phyloP scores from a whole-genome alignment of 768 basidiomycete species.

The Kwoniella sp. region DNA sequence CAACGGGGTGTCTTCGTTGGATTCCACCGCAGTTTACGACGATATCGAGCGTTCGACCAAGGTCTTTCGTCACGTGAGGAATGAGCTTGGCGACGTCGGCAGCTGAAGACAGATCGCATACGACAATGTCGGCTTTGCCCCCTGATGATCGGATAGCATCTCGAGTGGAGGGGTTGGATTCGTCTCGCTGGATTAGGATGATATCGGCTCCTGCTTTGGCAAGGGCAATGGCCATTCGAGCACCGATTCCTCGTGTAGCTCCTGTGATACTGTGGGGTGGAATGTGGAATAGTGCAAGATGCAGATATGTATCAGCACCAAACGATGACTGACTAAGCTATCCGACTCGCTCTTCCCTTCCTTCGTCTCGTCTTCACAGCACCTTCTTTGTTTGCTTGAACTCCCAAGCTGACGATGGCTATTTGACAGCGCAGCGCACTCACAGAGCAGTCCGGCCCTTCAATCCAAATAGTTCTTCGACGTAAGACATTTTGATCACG shows the following conservation, averaged over 20 bases:
- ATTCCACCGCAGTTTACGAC: slow-evolving; percentile 68
- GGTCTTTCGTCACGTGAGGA: slow-evolving; percentile 57
- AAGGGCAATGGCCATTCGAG: slow-evolving; percentile 55
- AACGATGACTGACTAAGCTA: slow-evolving; percentile 51
- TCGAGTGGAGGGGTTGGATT: slow-evolving; percentile 54
- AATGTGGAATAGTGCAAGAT: background rate
- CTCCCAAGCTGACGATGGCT: background rate
- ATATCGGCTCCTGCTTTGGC: slow-evolving; percentile 58
- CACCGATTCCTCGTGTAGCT: slow-evolving; percentile 57
- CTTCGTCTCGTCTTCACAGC: too few relatives aligned
- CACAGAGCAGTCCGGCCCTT: slow-evolving; percentile 56
- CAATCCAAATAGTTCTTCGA: slow-evolving; percentile 55
- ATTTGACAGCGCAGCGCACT: slow-evolving; percentile 25
- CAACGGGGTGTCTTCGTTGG: slow-evolving; percentile 59
- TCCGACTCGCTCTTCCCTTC: too few relatives aligned
- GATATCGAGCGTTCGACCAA: slow-evolving; percentile 65
- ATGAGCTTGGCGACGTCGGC: slow-evolving; percentile 62
- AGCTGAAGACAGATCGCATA: slow-evolving; percentile 65
- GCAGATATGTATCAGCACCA: background rate
- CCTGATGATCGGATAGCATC: slow-evolving; percentile 55
- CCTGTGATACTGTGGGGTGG: slow-evolving; percentile 44
- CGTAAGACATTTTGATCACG: slow-evolving; percentile 27
- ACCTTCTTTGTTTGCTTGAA: slow-evolving; percentile 39
- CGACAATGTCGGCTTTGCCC: slow-evolving; percentile 58
- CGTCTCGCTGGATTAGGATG: slow-evolving; percentile 58